Conservation (phyloP, 2,329 filamentous ascomycete genomes). For the Aureobasidium sp. region DNA sequence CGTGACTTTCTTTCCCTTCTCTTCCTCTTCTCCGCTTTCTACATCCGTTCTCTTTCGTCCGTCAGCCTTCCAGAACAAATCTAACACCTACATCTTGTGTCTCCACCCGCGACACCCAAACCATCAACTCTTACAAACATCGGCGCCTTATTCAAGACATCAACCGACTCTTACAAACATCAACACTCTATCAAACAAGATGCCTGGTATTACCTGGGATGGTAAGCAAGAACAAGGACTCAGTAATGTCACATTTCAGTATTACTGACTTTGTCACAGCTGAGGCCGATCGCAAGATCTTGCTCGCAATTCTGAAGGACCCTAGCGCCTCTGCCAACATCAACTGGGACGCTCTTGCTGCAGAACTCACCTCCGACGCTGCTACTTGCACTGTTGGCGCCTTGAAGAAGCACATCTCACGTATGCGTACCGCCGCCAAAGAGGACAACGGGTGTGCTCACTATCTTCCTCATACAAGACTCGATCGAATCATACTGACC, state of each 20-base stretch:
- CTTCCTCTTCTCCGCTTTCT: not conserved
- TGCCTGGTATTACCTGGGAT: slow-evolving; percentile 13
- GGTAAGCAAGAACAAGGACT: not conserved
- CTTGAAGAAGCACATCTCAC: slow-evolving; percentile 7
- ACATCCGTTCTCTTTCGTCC: not conserved
- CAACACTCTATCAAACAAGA: not conserved
- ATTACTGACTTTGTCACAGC: not conserved
- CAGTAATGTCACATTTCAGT: not conserved
- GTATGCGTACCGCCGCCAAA: not conserved
- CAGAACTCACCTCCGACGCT: not conserved
- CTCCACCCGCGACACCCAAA: not conserved
- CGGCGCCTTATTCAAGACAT: not conserved
- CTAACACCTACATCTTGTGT: not conserved
- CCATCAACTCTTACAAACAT: not conserved
- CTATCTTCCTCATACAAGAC: not conserved
- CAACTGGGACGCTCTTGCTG: slow-evolving; percentile 8
- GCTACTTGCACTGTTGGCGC: slow-evolving; percentile 3
- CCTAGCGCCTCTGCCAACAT: not conserved
- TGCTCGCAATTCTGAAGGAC: slow-evolving; percentile 11
- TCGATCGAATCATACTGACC: not conserved
- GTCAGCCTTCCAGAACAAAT: not conserved
- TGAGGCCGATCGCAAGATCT: slow-evolving; percentile 13
- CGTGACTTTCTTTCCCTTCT: not conserved
- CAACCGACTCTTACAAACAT: not conserved
- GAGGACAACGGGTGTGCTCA: not conserved